These are phyloP conservation scores for Leishmania mexicana DNA, from an alignment of 208 protist species.

Conservation along the genomic window DNA sequence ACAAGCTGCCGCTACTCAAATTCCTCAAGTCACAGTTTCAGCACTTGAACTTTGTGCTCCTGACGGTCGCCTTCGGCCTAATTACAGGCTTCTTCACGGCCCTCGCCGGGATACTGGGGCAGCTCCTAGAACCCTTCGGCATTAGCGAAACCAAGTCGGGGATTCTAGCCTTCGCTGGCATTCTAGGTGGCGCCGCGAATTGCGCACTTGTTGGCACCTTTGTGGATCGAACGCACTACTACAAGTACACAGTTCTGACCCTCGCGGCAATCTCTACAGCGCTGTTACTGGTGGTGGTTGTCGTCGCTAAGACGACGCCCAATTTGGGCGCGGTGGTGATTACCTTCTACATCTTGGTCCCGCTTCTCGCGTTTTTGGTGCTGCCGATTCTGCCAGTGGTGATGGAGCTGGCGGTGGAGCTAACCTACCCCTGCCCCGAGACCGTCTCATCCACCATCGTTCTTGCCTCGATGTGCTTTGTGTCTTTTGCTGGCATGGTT, in stretches of 20 bases:
- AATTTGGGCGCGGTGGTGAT: conserved; percentile 4
- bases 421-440: conserved; percentile 53
- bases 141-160: conserved; percentile 38
- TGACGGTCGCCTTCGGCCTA: conserved; percentile 47
- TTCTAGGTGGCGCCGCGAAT: conserved; percentile 39
- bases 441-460: conserved; percentile 41
- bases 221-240: conserved; percentile 38
- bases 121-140: conserved; percentile 53
- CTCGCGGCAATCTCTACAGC: conserved; percentile 16
- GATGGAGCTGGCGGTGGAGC: conserved; percentile 63
- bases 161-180: conserved; percentile 52
- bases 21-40: conserved; percentile 33
- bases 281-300: conserved; percentile 19
- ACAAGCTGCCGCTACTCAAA: conserved; percentile 17
- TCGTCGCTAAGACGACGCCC: conserved; percentile 18
- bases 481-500: conserved; percentile 42
- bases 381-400: conserved; percentile 50
- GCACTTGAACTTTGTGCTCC: conserved; percentile 36
- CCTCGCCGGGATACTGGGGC: conserved; percentile 40
- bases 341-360: conserved; percentile 36
- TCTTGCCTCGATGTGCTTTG: conserved; percentile 38
- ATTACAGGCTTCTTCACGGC: conserved; percentile 38
- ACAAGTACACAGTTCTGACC: conserved; percentile 32
- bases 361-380: conserved; percentile 40
- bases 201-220: conserved; percentile 39